Percentiles rank a stretch among this genome's conserved stretches.
These are phyloP conservation scores for Fomitopsis serialis DNA, from an alignment of 768 basidiomycete genomes.

Conservation along the genomic window DNA sequence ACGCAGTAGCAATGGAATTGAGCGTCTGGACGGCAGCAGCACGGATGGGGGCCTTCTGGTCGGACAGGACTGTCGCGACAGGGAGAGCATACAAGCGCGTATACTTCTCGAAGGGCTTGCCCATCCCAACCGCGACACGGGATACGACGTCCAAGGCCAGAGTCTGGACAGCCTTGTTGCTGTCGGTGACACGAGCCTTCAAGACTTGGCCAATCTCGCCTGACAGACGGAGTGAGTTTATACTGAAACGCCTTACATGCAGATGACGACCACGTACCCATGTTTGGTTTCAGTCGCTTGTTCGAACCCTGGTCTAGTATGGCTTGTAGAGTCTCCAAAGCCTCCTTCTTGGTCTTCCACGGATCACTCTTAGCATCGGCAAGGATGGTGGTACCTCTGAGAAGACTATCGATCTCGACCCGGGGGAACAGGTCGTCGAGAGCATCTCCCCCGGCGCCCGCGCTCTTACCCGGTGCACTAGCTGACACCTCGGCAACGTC, in stretches of 20 bases:
- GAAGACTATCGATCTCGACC: constrained; percentile 82
- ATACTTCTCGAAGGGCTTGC: constrained; percentile 91
- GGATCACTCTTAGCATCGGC: constrained; percentile 86
- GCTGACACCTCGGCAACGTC: constrained; percentile 59
- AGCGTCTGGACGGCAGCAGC: constrained; percentile 73
- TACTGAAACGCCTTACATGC: no score
- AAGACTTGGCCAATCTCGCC: constrained; percentile 89
- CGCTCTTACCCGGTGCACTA: constrained; percentile 35
- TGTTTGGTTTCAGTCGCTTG: constrained; percentile 83
- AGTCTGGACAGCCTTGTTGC: constrained; percentile 90
- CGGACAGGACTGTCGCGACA: constrained; percentile 80
- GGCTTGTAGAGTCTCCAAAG: constrained; percentile 76
- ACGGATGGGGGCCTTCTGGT: constrained; percentile 88
- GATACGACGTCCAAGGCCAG: constrained; percentile 88
- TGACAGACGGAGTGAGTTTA: constrained; percentile 28
- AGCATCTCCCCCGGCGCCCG: constrained; percentile 52
- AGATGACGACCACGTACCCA: constrained; percentile 62
- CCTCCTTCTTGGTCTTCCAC: constrained; percentile 97
- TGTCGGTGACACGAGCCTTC: constrained; percentile 84
- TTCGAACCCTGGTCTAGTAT: constrained; percentile 88
- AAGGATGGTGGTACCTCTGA: constrained; percentile 79
- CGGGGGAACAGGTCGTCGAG: constrained; percentile 94
- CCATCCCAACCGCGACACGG: constrained; percentile 91
- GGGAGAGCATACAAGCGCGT: constrained; percentile 70
- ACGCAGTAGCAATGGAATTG: constrained; percentile 77